Evolutionary conservation across 441 rosid species (phyloP).

Genomic region (Arabidopsis lyrata): DNA sequence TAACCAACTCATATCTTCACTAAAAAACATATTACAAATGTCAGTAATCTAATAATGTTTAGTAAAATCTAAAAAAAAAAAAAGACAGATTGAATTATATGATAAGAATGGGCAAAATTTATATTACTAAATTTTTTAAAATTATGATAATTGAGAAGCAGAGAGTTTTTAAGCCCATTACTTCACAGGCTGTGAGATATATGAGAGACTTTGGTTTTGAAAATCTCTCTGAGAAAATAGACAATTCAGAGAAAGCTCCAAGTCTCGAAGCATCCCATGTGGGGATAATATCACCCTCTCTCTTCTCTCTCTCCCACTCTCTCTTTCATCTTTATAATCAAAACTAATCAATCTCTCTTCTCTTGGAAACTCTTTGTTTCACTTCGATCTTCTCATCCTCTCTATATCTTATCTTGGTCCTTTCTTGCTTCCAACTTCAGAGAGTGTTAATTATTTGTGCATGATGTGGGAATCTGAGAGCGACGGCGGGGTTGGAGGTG

Average conservation of each 20-base stretch:
- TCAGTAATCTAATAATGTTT: conserved; percentile 39
- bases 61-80: conserved; percentile 37
- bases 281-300: conserved; percentile 47
- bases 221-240: conserved; percentile 47
- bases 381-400: conserved; percentile 40
- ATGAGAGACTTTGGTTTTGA: conserved; percentile 39
- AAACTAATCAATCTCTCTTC: conserved; percentile 39
- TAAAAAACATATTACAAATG: conserved; percentile 34
- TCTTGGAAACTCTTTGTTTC: conserved; percentile 36
- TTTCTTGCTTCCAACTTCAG: conserved; percentile 23
- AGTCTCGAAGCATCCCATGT: conserved; percentile 81
- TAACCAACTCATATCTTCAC: conserved; percentile 28
- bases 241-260: conserved; percentile 61
- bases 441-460: conserved; percentile 22
- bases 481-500: conserved; percentile 53
- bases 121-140: not conserved
- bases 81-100: conserved; percentile 37
- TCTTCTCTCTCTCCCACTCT: conserved; percentile 25
- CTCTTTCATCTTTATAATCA: conserved; percentile 46
- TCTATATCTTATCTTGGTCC: conserved; percentile 27
- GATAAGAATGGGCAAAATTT: conserved; percentile 34
- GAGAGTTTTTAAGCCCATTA: conserved; percentile 56
- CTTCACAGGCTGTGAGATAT: conserved; percentile 71
- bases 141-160: conserved; percentile 51
- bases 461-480: conserved; percentile 97